Conservation (phyloP, 176 grass and related monocot genomes). For the Eragrostis curvula region DNA sequence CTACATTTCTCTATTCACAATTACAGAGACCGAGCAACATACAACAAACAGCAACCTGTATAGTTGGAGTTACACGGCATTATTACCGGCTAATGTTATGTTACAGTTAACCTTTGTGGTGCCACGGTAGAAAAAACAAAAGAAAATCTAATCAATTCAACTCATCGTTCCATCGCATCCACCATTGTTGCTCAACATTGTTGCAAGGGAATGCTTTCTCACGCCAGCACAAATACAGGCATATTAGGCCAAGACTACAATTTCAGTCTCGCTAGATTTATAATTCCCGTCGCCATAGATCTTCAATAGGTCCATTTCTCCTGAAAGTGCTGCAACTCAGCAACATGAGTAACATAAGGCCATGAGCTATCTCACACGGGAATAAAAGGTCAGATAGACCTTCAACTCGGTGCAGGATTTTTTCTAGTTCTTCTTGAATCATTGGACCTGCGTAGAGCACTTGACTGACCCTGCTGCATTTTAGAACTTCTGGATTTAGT, state of each 20-base stretch:
- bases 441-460: constrained; percentile 38
- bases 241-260: neutral
- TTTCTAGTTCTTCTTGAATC: constrained; percentile 56
- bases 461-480: constrained; percentile 26
- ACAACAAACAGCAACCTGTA: neutral
- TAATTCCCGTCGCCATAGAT: neutral
- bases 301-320: neutral
- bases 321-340: neutral
- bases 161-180: neutral
- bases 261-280: constrained; percentile 23
- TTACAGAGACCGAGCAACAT: neutral
- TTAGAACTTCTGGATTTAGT: constrained; percentile 39
- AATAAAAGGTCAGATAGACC: neutral
- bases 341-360: neutral
- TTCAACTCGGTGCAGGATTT: constrained; percentile 36
- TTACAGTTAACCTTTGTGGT: constrained; percentile 20
- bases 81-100: constrained; percentile 2
- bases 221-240: neutral
- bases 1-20: constrained; percentile 9
- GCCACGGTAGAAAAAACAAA: neutral
- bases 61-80: constrained; percentile 13
- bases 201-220: constrained; percentile 24
- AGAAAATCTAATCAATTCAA: neutral
- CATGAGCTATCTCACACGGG: neutral
- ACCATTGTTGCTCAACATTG: neutral